Evolutionary conservation across 1,284 basidiomycete genomes (phyloP).

Genomic region (Paramarasmius palmivorus): DNA sequence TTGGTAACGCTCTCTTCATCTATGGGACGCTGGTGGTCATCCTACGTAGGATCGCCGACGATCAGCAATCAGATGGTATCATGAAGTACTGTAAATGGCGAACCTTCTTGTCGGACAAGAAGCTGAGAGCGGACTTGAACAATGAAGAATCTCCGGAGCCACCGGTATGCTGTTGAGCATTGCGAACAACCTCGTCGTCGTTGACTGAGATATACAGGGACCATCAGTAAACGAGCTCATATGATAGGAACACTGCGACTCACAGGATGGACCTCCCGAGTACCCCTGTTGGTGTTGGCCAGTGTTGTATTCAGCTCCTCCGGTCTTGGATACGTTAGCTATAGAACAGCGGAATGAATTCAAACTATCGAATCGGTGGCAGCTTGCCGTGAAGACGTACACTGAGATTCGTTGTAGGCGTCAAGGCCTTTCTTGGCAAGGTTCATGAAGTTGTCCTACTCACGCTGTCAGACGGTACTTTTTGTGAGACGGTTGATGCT

Average conservation of each 20-base stretch:
- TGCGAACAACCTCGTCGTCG: conserved; percentile 54
- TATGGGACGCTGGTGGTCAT: conserved; percentile 52
- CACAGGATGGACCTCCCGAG: conserved; percentile 24
- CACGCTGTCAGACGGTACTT: no score
- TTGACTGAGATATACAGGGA: conserved; percentile 45
- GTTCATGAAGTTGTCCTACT: conserved; percentile 63
- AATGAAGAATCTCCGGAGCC: conserved; percentile 48
- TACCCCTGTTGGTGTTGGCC: conserved; percentile 35
- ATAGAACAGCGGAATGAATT: conserved; percentile 17
- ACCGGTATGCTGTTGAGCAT: conserved; percentile 45
- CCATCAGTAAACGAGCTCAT: background rate
- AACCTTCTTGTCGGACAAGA: conserved; percentile 53
- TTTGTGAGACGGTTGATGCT: background rate
- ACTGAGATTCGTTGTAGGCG: conserved; percentile 45
- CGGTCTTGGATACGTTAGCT: conserved; percentile 49
- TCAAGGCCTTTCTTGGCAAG: conserved; percentile 65
- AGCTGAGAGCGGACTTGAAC: conserved; percentile 53
- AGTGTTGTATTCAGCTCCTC: conserved; percentile 63
- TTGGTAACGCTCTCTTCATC: conserved; percentile 67
- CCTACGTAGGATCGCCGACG: conserved; percentile 30
- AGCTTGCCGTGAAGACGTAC: conserved; percentile 14
- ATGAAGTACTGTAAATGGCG: conserved; percentile 9
- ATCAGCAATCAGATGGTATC: background rate
- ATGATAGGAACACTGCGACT: conserved; percentile 10
- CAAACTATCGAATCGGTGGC: background rate